A percentile compares a stretch with the other conserved stretches of the same genome.
Conservation (phyloP, 2,329 filamentous ascomycete species). For the Aphanocladium album region DNA sequence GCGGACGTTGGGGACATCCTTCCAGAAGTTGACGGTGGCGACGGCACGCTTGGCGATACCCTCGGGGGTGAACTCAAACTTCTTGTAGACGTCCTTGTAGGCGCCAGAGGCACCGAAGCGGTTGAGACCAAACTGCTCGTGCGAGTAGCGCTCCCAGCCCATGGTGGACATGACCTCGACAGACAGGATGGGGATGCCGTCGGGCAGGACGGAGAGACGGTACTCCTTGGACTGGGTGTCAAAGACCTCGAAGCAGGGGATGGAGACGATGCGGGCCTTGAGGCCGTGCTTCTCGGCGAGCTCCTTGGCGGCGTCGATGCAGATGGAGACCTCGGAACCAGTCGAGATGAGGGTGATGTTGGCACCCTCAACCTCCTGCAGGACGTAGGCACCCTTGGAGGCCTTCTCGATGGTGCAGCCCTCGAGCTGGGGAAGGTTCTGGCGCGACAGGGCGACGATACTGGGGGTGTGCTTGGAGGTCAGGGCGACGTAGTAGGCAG, state of each 20-base stretch:
- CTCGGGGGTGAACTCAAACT: slow-evolving; percentile 99
- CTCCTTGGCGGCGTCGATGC: slow-evolving; percentile 85
- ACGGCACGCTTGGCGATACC: slow-evolving; percentile 92
- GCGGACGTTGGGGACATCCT: slow-evolving; percentile 82
- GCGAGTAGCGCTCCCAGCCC: slow-evolving; percentile 98
- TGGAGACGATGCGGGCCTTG: slow-evolving; percentile 85
- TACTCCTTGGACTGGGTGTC: slow-evolving; percentile 93
- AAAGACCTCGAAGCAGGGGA: slow-evolving; percentile 97
- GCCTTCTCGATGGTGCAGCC: slow-evolving; percentile 84
- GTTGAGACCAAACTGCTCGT: slow-evolving; percentile 99
- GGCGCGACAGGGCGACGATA: slow-evolving; percentile 90
- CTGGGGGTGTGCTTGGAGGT: slow-evolving; percentile 85
- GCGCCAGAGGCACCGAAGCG: slow-evolving; percentile 95
- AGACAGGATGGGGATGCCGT: slow-evolving; percentile 87
- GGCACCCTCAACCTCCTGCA: slow-evolving; percentile 77
- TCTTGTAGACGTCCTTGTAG: slow-evolving; percentile 98
- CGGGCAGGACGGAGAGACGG: slow-evolving; percentile 84
- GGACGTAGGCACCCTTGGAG: slow-evolving; percentile 92
- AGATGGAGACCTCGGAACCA: slow-evolving; percentile 92
- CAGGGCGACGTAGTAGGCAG: slow-evolving; percentile 93
- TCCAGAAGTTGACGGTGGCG: slow-evolving; percentile 95
- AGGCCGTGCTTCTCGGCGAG: slow-evolving; percentile 84
- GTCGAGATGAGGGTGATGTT: slow-evolving; percentile 88
- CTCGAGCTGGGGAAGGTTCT: slow-evolving; percentile 98
- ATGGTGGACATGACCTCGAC: slow-evolving; percentile 97